phyloP scores from a whole-genome alignment of 2,329 filamentous ascomycete species.

The Aspergillus transmontanensis region DNA sequence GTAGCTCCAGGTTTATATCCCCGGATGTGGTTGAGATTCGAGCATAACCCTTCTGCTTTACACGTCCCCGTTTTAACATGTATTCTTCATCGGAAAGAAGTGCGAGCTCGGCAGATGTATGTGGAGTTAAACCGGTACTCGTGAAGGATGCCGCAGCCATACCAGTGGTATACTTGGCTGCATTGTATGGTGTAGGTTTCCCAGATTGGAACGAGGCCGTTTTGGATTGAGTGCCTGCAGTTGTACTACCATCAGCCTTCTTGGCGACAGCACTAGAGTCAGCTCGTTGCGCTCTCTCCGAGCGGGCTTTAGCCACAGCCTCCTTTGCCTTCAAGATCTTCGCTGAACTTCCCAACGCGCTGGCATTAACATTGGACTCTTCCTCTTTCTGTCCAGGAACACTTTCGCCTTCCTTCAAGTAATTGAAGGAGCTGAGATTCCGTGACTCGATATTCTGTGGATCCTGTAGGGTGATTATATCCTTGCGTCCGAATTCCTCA shows the following conservation, averaged over 20 bases:
- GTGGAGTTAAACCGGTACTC: conserved; percentile 87
- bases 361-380: conserved; percentile 69
- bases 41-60: conserved; percentile 89
- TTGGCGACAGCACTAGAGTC: conserved; percentile 54
- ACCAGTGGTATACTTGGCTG: conserved; percentile 87
- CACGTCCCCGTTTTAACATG: conserved; percentile 85
- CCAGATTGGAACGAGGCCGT: conserved; percentile 27
- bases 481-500: conserved; percentile 79
- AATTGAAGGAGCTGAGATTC: conserved; percentile 86
- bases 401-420: conserved; percentile 77
- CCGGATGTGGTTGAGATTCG: conserved; percentile 85
- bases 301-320: conserved; percentile 86
- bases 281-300: conserved; percentile 64
- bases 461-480: conserved; percentile 95
- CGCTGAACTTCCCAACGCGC: conserved; percentile 73
- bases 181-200: conserved; percentile 68
- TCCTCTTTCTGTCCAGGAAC: conserved; percentile 63
- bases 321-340: conserved; percentile 92
- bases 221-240: conserved; percentile 22
- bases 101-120: conserved; percentile 84
- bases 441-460: conserved; percentile 84
- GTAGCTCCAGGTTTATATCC: conserved; percentile 82
- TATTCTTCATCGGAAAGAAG: conserved; percentile 92
- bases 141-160: conserved; percentile 92
- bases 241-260: conserved; percentile 22